These are phyloP conservation scores for Chlorella variabilis DNA, from an alignment of 163 green algal species.

Conservation along the genomic window DNA sequence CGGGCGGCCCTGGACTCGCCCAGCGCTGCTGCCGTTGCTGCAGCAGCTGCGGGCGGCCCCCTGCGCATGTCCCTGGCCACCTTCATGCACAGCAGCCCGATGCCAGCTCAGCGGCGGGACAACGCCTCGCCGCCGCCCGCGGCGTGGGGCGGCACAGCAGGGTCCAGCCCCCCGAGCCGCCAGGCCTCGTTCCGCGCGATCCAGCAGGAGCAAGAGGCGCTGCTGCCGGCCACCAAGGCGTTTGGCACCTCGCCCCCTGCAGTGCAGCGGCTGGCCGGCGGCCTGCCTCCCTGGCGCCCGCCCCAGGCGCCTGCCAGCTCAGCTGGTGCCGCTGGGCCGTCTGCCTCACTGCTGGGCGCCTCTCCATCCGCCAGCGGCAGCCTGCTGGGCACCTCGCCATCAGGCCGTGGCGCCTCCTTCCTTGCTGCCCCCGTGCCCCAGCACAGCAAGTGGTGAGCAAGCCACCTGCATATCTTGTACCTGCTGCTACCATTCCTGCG, in stretches of 20 bases:
- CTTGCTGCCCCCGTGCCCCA: constrained; percentile 11
- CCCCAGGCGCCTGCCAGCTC: not conserved
- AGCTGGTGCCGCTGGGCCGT: not conserved
- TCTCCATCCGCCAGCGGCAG: constrained; percentile 23
- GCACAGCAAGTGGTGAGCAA: constrained; percentile 45
- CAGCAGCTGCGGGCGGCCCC: not conserved
- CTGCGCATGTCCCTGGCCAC: constrained; percentile 23
- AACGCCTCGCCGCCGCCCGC: not conserved
- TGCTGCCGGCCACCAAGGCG: not conserved
- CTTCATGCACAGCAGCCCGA: constrained; percentile 40
- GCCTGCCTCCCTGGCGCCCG: constrained; percentile 30
- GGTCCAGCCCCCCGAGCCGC: constrained; percentile 9
- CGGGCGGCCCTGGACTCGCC: not conserved
- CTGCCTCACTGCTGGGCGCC: constrained; percentile 1
- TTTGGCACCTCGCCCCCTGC: constrained; percentile 20
- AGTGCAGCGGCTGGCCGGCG: not conserved
- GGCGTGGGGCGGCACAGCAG: constrained; percentile 21
- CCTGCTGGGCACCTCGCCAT: constrained; percentile 37
- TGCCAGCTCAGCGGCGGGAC: constrained; percentile 8
- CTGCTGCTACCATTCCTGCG: not conserved
- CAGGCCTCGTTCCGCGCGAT: constrained; percentile 17
- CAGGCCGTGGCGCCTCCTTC: constrained; percentile 11
- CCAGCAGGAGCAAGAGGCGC: constrained; percentile 41
- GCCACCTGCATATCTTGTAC: not conserved
- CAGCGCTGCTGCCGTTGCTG: not conserved